Percentiles rank a stretch among this genome's conserved stretches.
Conservation (phyloP, 1,139 yeast species). For the Spencermartinsiella ligniputridi region DNA sequence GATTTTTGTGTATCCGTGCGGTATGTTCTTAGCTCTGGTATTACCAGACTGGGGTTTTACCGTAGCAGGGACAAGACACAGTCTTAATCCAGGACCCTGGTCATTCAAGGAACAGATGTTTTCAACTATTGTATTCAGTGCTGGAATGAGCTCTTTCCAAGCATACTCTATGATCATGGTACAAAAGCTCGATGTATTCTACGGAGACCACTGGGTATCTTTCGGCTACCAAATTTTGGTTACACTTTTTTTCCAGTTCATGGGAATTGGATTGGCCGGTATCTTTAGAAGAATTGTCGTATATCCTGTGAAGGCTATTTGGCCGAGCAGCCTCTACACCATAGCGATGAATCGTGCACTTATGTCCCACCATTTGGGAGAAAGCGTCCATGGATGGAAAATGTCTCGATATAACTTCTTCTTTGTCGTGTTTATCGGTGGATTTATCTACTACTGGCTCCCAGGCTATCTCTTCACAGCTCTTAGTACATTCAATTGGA, state of each 20-base stretch:
- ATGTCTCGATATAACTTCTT: conserved; percentile 46
- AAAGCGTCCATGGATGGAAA: conserved; percentile 47
- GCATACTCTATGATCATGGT: conserved; percentile 30
- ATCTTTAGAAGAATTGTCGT: conserved; percentile 52
- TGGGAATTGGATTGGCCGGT: conserved; percentile 66
- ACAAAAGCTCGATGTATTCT: conserved; percentile 34
- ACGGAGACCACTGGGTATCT: conserved; percentile 42
- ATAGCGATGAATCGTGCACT: conserved; percentile 56
- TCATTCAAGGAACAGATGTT: conserved; percentile 64
- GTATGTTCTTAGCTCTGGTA: conserved; percentile 32
- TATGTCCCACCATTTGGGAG: conserved; percentile 32
- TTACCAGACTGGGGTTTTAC: conserved; percentile 48
- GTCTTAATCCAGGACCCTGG: conserved; percentile 61
- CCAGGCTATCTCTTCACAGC: conserved; percentile 51
- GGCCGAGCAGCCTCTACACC: conserved; percentile 55
- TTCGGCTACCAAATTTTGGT: conserved; percentile 50
- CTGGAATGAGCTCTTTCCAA: conserved; percentile 38
- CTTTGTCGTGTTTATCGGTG: conserved; percentile 34
- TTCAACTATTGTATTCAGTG: conserved; percentile 35
- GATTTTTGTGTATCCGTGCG: conserved; percentile 53
- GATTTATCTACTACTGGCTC: conserved; percentile 52
- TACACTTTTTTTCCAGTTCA: conserved; percentile 49
- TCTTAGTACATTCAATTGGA: conserved; percentile 53
- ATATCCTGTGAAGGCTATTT: conserved; percentile 52
- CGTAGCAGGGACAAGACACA: conserved; percentile 35